Conservation (phyloP, 2,329 filamentous ascomycete genomes). For the Epichloe gansuensis region DNA sequence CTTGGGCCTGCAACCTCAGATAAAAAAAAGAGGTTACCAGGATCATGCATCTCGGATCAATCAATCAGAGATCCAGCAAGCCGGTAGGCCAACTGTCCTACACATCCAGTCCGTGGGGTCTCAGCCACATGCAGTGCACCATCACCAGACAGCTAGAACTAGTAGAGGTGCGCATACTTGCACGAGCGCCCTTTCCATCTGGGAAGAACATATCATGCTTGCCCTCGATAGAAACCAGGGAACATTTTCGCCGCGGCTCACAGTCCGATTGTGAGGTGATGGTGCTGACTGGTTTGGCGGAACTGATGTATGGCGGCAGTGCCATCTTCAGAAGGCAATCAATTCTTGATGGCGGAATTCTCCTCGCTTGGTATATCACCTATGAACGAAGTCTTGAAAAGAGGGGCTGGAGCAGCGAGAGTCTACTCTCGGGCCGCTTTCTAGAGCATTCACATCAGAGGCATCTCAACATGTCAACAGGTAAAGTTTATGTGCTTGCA, state of each 20-base stretch:
- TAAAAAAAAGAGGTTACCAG: not conserved
- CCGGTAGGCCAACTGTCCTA: not conserved
- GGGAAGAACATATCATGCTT: not conserved
- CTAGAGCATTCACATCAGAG: no score
- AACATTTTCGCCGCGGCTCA: no score
- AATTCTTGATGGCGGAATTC: no score
- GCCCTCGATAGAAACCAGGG: not conserved
- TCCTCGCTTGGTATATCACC: no score
- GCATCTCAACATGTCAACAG: not conserved
- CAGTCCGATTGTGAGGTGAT: no score
- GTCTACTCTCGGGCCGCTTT: no score
- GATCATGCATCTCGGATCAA: slow-evolving; percentile 4
- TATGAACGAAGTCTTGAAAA: no score
- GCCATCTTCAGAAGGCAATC: no score
- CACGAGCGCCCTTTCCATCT: not conserved
- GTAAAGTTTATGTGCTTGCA: not conserved
- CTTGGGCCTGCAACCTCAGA: not conserved
- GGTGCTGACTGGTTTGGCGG: no score
- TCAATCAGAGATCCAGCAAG: slow-evolving; percentile 4
- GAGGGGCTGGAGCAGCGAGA: no score
- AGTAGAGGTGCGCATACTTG: not conserved
- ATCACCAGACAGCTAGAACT: not conserved
- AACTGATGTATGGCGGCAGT: no score
- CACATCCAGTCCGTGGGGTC: not conserved
- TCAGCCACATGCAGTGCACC: not conserved